These are phyloP conservation scores for Phragmites australis DNA, from an alignment of 176 grass and related monocot genomes.

Conservation along the genomic window DNA sequence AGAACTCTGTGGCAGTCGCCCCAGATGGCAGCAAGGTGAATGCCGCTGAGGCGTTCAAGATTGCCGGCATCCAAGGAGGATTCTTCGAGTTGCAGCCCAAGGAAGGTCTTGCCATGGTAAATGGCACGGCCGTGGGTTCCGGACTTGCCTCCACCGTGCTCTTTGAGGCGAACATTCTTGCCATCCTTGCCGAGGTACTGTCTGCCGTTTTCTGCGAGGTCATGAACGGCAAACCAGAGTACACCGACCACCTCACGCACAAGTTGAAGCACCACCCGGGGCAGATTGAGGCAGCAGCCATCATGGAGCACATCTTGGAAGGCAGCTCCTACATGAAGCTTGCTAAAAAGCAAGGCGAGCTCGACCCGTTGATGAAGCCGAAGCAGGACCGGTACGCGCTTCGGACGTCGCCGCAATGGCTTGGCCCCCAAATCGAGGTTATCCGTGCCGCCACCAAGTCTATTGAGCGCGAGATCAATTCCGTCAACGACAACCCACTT, in stretches of 20 bases:
- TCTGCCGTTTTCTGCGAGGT: constrained; percentile 78
- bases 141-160: constrained; percentile 70
- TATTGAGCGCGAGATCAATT: constrained; percentile 78
- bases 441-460: constrained; percentile 66
- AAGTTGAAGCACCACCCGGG: constrained; percentile 85
- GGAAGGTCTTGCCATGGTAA: constrained; percentile 76
- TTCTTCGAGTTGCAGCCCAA: constrained; percentile 77
- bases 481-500: constrained; percentile 84
- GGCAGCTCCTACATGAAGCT: constrained; percentile 75
- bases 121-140: constrained; percentile 71
- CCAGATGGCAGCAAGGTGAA: constrained; percentile 25
- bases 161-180: constrained; percentile 58
- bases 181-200: constrained; percentile 53
- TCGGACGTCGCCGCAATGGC: constrained; percentile 93
- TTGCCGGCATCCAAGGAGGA: constrained; percentile 34
- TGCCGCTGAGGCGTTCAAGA: constrained; percentile 36
- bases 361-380: constrained; percentile 71
- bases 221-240: constrained; percentile 82
- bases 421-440: constrained; percentile 93
- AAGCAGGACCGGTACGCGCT: constrained; percentile 95
- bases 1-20: not conserved
- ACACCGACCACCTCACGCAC: constrained; percentile 80
- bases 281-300: constrained; percentile 73
- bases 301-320: constrained; percentile 72
- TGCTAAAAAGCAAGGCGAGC: constrained; percentile 56